Conservation (phyloP, 345 rosid genomes). For the Linum trigynum region DNA sequence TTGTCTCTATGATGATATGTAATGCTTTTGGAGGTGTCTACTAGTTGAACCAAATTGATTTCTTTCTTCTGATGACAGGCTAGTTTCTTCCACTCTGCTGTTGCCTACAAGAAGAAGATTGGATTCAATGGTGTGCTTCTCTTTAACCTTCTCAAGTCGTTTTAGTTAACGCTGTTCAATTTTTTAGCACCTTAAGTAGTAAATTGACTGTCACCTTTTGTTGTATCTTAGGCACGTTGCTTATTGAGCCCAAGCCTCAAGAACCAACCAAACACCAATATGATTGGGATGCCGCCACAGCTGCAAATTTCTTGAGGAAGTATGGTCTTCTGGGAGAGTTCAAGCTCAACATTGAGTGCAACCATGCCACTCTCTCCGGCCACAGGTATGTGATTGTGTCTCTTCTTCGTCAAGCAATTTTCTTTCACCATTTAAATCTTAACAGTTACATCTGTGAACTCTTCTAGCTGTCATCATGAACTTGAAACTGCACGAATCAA, state of each 20-base stretch:
- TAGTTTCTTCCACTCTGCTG: conserved; percentile 74
- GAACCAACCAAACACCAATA: conserved; percentile 96
- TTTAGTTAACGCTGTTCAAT: background rate
- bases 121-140: conserved; percentile 66
- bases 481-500: conserved; percentile 87
- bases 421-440: background rate
- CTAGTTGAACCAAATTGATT: background rate
- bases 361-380: conserved; percentile 96
- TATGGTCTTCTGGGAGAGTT: conserved; percentile 77
- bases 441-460: conserved; percentile 2
- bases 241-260: conserved; percentile 98
- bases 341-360: conserved; percentile 82
- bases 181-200: background rate
- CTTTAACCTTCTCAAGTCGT: background rate
- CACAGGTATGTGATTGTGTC: conserved; percentile 40
- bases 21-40: background rate
- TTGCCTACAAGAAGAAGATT: conserved; percentile 85
- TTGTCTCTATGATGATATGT: background rate
- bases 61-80: conserved; percentile 34
- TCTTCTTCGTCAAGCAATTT: background rate
- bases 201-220: conserved; percentile 6
- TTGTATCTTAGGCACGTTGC: conserved; percentile 50
- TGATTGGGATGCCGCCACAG: conserved; percentile 98
- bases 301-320: conserved; percentile 75
- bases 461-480: conserved; percentile 76